A percentile compares a stretch with the other conserved stretches of the same genome.
Conservation (phyloP, 2,329 filamentous ascomycete species). For the Microsporum audouinii region DNA sequence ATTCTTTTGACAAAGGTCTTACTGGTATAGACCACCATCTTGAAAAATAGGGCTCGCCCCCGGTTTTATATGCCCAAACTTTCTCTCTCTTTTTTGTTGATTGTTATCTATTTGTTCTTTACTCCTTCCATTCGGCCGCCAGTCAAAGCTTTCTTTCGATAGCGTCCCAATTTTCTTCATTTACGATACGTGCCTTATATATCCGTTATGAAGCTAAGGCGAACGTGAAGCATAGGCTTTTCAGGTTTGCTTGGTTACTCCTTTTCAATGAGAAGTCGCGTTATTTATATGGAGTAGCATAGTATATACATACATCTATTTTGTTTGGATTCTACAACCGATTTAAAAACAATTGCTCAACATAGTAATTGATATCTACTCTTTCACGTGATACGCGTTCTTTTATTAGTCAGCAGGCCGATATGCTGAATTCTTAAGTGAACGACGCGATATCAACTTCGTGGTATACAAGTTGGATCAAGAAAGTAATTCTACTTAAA, state of each 20-base stretch:
- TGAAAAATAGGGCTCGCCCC: neutral
- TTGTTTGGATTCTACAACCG: neutral
- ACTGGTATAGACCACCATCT: neutral
- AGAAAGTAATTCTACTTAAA: neutral
- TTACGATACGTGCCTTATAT: neutral
- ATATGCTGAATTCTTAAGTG: neutral
- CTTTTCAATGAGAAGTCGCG: neutral
- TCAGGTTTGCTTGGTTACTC: neutral
- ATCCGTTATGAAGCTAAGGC: neutral
- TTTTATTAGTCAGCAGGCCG: neutral
- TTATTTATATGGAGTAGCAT: neutral
- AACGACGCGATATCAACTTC: neutral
- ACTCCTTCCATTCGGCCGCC: neutral
- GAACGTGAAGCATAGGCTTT: neutral
- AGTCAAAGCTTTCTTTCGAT: neutral
- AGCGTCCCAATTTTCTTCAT: neutral
- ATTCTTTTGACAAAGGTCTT: neutral
- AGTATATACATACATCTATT: neutral
- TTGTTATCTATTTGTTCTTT: neutral
- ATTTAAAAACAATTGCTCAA: neutral
- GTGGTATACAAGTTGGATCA: neutral
- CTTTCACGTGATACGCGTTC: neutral
- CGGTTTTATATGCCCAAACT: neutral
- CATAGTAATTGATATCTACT: neutral
- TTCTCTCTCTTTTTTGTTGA: neutral